These are phyloP conservation scores for Canavalia gladiata DNA, from an alignment of 306 rosid species.

Conservation along the genomic window DNA sequence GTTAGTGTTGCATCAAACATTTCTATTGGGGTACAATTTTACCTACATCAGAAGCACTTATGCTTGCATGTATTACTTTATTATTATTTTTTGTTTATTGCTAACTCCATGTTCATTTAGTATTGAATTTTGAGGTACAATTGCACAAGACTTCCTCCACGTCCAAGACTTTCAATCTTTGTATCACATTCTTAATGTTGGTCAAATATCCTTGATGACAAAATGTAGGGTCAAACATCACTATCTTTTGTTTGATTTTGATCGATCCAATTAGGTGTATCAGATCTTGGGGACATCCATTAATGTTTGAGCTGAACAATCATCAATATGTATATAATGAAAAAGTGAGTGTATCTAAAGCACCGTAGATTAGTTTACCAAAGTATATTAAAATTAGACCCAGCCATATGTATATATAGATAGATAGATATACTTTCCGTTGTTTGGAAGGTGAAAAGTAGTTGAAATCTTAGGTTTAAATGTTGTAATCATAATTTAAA, in stretches of 20 bases:
- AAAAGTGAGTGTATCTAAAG: background rate
- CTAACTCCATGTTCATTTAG: conserved; percentile 34
- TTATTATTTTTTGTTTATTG: conserved; percentile 7
- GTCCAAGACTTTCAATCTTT: conserved; percentile 21
- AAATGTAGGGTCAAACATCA: conserved; percentile 26
- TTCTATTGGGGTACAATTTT: background rate
- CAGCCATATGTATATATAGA: background rate
- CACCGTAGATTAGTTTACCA: background rate
- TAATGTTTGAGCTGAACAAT: conserved; percentile 16
- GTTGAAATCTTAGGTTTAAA: background rate
- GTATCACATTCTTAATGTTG: conserved; percentile 11
- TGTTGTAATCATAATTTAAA: background rate
- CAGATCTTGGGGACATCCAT: conserved; percentile 33
- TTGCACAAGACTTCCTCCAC: conserved; percentile 18
- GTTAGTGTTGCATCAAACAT: background rate
- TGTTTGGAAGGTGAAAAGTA: conserved; percentile 14
- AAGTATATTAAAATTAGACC: background rate
- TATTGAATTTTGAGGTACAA: conserved; percentile 16
- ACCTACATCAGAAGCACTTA: background rate
- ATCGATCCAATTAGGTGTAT: conserved; percentile 47
- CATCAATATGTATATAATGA: background rate
- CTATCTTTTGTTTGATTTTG: background rate
- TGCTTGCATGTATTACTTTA: background rate
- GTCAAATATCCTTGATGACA: conserved; percentile 16
- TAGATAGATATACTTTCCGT: background rate